A percentile compares a stretch with the other conserved stretches of the same genome.
phyloP scores from a whole-genome alignment of 345 rosid species.

The thale cress (Arabidopsis thaliana) region DNA sequence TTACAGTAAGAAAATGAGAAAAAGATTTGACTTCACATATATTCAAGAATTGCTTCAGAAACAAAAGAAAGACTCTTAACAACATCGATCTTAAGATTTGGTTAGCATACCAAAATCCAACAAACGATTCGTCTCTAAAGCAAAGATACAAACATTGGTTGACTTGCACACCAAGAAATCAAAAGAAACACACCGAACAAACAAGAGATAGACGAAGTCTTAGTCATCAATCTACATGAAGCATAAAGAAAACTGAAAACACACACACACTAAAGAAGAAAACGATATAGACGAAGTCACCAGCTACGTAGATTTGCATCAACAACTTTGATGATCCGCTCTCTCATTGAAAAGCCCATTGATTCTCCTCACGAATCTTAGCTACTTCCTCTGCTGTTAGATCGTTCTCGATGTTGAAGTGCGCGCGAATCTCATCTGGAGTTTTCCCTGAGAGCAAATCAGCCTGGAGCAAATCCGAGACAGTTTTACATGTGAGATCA shows the following conservation, averaged over 20 bases:
- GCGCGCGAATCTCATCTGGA: slow-evolving; percentile 57
- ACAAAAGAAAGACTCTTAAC: neutral
- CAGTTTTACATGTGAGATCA: slow-evolving; percentile 60
- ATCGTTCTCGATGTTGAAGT: slow-evolving; percentile 58
- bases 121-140: neutral
- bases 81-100: neutral
- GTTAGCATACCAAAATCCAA: neutral
- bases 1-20: neutral
- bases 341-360: slow-evolving; percentile 69
- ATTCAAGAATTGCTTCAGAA: slow-evolving; percentile 3
- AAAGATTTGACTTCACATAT: neutral
- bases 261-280: neutral
- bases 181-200: neutral
- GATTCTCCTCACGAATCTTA: slow-evolving; percentile 58
- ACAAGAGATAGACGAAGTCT: neutral
- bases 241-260: neutral
- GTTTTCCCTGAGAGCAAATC: slow-evolving; percentile 64
- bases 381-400: slow-evolving; percentile 63
- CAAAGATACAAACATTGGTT: too few species aligned
- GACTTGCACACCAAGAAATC: neutral
- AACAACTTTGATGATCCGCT: neutral
- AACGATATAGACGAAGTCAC: neutral
- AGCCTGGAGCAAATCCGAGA: slow-evolving; percentile 56
- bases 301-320: neutral
- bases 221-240: neutral